Percentiles rank a stretch among this genome's conserved stretches.
These are phyloP conservation scores for Psilocybe subaeruginosa DNA, from an alignment of 768 basidiomycete species.

Conservation along the genomic window DNA sequence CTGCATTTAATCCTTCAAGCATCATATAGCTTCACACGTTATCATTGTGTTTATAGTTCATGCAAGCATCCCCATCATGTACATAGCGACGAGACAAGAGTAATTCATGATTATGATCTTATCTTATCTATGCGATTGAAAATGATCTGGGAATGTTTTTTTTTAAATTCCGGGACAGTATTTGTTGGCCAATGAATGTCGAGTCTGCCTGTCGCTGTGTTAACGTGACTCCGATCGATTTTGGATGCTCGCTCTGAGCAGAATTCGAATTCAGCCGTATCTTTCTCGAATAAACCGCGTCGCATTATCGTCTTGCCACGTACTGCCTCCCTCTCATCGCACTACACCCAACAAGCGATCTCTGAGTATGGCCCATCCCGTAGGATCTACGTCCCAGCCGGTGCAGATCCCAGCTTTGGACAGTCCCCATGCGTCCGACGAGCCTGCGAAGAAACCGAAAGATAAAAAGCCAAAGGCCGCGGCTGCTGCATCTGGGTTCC, in stretches of 20 bases:
- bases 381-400: conserved; percentile 58
- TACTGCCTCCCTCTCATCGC: conserved; percentile 19
- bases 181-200: neutral
- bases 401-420: conserved; percentile 49
- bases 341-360: conserved; percentile 23
- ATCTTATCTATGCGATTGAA: conserved; percentile 11
- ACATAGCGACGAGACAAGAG: neutral
- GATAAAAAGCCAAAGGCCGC: conserved; percentile 50
- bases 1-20: neutral
- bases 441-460: conserved; percentile 32
- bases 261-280: conserved; percentile 33
- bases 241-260: conserved; percentile 41
- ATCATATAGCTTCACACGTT: neutral
- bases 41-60: conserved; percentile 10
- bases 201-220: neutral
- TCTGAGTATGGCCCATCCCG: conserved; percentile 55
- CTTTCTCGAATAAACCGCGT: conserved; percentile 33
- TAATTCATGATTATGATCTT: conserved; percentile 5
- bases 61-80: conserved; percentile 9
- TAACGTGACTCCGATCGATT: conserved; percentile 43
- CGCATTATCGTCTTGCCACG: conserved; percentile 35
- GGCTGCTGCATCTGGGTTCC: conserved; percentile 43
- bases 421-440: conserved; percentile 38
- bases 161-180: neutral
- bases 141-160: neutral